phyloP scores from a whole-genome alignment of 176 grass and related monocot genomes.

The Aegilops sharonensis region DNA sequence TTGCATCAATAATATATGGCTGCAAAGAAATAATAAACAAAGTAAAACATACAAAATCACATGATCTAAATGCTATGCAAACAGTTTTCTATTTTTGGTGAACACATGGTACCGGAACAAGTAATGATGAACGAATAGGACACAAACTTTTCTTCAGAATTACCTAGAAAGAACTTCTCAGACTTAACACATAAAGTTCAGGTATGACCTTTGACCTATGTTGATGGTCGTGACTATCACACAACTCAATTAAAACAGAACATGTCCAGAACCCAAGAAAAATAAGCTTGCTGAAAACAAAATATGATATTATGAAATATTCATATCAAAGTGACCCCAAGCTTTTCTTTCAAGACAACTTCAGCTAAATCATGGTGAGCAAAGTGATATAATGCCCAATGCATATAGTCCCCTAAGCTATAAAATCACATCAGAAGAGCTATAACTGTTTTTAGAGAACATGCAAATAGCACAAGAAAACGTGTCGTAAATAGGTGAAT shows the following conservation, averaged over 20 bases:
- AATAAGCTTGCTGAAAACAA: neutral
- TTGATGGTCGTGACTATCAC: neutral
- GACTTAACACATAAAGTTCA: neutral
- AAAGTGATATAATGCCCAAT: neutral
- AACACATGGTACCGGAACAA: neutral
- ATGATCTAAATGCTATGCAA: neutral
- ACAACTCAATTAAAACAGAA: neutral
- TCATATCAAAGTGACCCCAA: neutral
- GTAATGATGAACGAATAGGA: neutral
- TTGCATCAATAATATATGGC: constrained; percentile 69
- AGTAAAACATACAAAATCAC: neutral
- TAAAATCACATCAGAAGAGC: neutral
- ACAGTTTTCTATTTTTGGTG: neutral
- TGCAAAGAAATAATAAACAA: constrained; percentile 32
- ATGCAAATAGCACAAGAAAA: neutral
- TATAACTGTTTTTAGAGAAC: neutral
- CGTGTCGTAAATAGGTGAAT: neutral
- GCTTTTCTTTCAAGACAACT: neutral
- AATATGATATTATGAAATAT: neutral
- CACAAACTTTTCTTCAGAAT: neutral
- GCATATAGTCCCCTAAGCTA: neutral
- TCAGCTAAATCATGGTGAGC: neutral
- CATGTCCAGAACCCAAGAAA: neutral
- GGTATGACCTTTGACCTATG: neutral
- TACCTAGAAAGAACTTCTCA: neutral